A percentile compares a stretch with the other conserved stretches of the same genome.
Evolutionary conservation across 2,329 filamentous ascomycete species (phyloP).

Genomic region (Colletotrichum tabaci): DNA sequence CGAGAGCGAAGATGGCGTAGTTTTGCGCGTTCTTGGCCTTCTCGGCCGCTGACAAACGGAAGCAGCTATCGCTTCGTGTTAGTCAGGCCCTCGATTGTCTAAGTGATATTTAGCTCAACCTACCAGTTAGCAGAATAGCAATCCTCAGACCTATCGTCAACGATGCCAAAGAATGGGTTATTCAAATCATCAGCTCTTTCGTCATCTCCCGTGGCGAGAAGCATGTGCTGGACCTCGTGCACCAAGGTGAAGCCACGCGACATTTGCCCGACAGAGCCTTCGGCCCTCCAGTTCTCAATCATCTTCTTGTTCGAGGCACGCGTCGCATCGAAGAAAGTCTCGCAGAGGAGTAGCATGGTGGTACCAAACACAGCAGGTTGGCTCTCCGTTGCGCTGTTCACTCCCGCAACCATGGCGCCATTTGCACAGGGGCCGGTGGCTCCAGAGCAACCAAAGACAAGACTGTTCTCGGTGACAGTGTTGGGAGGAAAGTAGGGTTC

Average conservation of each 20-base stretch:
- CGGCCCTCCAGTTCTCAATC: conserved; percentile 8
- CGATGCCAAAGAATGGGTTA: background rate
- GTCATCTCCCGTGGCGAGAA: background rate
- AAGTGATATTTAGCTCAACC: background rate
- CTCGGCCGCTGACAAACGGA: background rate
- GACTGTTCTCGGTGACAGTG: conserved; percentile 9
- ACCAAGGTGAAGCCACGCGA: background rate
- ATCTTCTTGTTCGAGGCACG: conserved; percentile 10
- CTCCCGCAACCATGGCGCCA: conserved; percentile 5
- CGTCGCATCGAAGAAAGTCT: conserved; percentile 13
- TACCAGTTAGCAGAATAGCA: conserved; percentile 1
- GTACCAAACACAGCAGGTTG: background rate
- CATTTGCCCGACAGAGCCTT: background rate
- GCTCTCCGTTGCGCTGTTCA: conserved; percentile 10
- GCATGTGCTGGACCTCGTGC: conserved; percentile 1
- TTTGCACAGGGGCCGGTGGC: conserved; percentile 13
- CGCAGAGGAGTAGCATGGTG: conserved; percentile 13
- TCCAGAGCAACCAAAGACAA: conserved; percentile 8
- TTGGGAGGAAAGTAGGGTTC: conserved; percentile 16
- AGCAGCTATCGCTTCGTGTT: background rate
- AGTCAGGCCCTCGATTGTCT: background rate
- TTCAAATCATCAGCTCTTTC: background rate
- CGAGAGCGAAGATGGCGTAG: conserved; percentile 5
- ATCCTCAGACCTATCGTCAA: background rate
- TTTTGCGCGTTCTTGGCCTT: conserved; percentile 9